Evolutionary conservation across 2,329 filamentous ascomycete species (phyloP), one percentile per base, ranked within the genome.

Genomic region (Phoma sp.): DNA sequence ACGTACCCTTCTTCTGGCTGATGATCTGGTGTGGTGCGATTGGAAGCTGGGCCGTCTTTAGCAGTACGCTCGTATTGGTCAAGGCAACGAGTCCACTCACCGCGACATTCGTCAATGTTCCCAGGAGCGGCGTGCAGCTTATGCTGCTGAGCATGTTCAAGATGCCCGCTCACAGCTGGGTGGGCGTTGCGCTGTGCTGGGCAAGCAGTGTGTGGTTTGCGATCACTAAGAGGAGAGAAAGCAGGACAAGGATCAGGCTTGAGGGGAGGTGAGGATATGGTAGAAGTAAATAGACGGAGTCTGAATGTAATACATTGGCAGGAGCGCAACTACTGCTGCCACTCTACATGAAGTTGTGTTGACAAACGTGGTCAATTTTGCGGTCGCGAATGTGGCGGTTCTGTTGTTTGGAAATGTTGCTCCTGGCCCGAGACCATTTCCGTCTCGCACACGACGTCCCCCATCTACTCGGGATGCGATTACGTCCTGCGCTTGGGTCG

Each of bases 1-100:
- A 83, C 52, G 79, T 83, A 1, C 80, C 80, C 2, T 84, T 80
- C 66, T 82, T 83, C 70, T 83, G 81, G 81, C 69, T 83, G 37
- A 79, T 83, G 75, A 77, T 80, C 35, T 61, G 78, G 4, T 79
- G 79, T 50, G 79, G 79, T 2, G 79, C 79, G 2, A 65, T 80
- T 6, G 79, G 78, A 3, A 76, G 73, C 0, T 81, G 77, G 68
- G 76, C 79, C 4, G 78, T 82, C 4, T 82, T 83, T 55, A 74
- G 73, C 2, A 70, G 75, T n/a, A 80, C 77, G 2, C 68, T 83
- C 44, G 66, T 82, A 13, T 68, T 83, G 32, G 77, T 80, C 14
- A 77, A 80, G 56, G 76, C 79, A 1, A 83, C 81, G 3, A 79
- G 75, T 55, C 82, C 82, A 2, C 57, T 84, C 4, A 80, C 79